Conservation (phyloP, 75 land plant species). For the Pseudotsuga menziesii region DNA sequence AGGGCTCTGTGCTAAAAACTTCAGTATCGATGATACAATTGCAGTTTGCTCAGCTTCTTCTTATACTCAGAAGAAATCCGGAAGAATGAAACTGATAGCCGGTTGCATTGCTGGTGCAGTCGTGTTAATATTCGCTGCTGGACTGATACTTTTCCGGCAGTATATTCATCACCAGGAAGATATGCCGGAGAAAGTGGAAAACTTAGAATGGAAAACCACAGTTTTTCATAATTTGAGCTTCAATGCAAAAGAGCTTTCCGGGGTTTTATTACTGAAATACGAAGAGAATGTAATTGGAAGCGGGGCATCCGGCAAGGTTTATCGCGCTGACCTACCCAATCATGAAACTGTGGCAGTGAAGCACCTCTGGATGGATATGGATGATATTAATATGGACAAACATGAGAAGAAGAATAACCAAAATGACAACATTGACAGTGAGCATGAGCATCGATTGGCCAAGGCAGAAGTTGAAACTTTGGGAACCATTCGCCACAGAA, state of each 20-base stretch:
- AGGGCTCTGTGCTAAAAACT: slow-evolving; percentile 48
- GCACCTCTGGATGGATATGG: slow-evolving; percentile 35
- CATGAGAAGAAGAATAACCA: not conserved
- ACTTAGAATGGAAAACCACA: slow-evolving; percentile 33
- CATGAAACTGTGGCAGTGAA: slow-evolving; percentile 72
- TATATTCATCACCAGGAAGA: not conserved
- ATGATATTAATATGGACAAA: slow-evolving; percentile 10
- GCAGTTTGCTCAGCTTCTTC: not conserved
- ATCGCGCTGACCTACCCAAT: slow-evolving; percentile 59
- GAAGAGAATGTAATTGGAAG: slow-evolving; percentile 71
- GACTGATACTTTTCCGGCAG: slow-evolving; percentile 9
- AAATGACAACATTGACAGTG: not conserved
- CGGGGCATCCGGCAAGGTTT: slow-evolving; percentile 80
- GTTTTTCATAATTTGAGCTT: slow-evolving; percentile 52
- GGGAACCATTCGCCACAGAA: slow-evolving; percentile 69
- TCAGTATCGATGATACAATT: not conserved
- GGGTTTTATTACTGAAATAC: slow-evolving; percentile 30
- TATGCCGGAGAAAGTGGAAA: slow-evolving; percentile 36
- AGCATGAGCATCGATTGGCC: not conserved
- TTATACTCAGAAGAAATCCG: not conserved
- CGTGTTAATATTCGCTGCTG: not conserved
- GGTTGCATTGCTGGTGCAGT: slow-evolving; percentile 12
- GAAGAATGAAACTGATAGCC: slow-evolving; percentile 1
- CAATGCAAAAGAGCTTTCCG: slow-evolving; percentile 49
- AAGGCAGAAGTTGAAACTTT: slow-evolving; percentile 68